phyloP scores from a whole-genome alignment of 495 filamentous ascomycete genomes.

The Sporormia fimetaria region DNA sequence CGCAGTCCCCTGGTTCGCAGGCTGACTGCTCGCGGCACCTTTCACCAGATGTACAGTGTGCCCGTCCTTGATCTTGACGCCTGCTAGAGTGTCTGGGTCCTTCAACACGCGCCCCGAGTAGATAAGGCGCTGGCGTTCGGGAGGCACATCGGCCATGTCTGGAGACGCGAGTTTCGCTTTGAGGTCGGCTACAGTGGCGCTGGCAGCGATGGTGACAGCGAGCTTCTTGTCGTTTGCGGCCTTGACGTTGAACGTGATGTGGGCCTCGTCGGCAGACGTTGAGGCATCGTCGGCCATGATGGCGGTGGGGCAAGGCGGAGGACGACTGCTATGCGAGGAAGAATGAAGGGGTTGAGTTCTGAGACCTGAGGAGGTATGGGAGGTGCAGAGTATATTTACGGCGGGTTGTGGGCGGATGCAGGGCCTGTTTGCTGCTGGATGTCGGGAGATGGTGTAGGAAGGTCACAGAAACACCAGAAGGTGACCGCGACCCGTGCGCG shows the following conservation, averaged over 20 bases:
- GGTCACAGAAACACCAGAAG: too few relatives aligned
- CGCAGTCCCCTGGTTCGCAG: slow-evolving; percentile 40
- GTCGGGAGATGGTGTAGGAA: too few relatives aligned
- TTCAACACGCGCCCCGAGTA: slow-evolving; percentile 96
- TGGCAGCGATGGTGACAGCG: slow-evolving; percentile 62
- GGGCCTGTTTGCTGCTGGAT: too few relatives aligned
- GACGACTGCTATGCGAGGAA: not conserved
- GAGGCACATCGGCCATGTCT: slow-evolving; percentile 73
- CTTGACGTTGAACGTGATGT: slow-evolving; percentile 91
- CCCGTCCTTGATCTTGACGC: slow-evolving; percentile 91
- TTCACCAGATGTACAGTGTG: slow-evolving; percentile 95
- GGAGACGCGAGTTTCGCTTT: slow-evolving; percentile 72
- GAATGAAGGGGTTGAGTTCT: not conserved
- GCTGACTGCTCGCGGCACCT: slow-evolving; percentile 79
- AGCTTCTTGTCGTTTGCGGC: slow-evolving; percentile 76
- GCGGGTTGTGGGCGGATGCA: not conserved
- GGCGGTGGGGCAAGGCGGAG: not conserved
- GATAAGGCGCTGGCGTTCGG: slow-evolving; percentile 84
- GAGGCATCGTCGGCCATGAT: slow-evolving; percentile 39
- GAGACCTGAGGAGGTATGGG: not conserved
- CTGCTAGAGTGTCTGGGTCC: slow-evolving; percentile 69
- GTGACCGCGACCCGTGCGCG: too few relatives aligned
- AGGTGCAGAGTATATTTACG: not conserved
- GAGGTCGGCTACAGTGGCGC: slow-evolving; percentile 70
- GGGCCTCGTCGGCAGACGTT: slow-evolving; percentile 39